A percentile compares a stretch with the other conserved stretches of the same genome.
These are phyloP conservation scores for Acorus calamus DNA, from an alignment of 106 monocot genomes.

Conservation along the genomic window DNA sequence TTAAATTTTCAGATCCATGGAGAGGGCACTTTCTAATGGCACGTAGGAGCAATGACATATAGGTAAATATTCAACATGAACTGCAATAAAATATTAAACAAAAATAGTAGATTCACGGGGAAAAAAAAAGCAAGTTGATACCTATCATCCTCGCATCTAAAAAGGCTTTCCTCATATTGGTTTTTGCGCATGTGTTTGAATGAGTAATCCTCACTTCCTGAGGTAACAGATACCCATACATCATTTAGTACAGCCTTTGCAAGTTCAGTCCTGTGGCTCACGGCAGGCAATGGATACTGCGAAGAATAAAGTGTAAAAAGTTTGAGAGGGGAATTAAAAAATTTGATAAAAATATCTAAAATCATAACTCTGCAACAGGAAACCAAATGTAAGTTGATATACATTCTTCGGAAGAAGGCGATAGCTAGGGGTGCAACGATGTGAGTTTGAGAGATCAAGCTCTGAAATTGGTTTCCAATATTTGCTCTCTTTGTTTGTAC, in stretches of 20 bases:
- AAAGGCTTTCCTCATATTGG: constrained; percentile 58
- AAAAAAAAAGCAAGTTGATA: constrained; percentile 7
- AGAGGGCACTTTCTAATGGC: too few relatives aligned
- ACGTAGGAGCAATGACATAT: too few relatives aligned
- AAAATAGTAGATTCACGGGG: background rate
- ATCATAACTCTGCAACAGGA: too few relatives aligned
- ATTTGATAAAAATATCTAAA: too few relatives aligned
- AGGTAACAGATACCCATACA: constrained; percentile 53
- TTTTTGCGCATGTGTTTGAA: constrained; percentile 61
- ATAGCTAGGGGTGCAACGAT: constrained; percentile 2
- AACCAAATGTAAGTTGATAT: background rate
- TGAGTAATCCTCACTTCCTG: constrained; percentile 57
- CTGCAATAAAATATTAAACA: background rate
- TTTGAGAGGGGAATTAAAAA: too few relatives aligned
- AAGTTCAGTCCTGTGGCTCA: constrained; percentile 46
- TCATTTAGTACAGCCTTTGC: constrained; percentile 42
- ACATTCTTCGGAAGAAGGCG: constrained; percentile 6
- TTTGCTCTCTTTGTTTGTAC: background rate
- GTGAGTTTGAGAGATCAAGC: constrained; percentile 5
- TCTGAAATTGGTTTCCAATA: constrained; percentile 4
- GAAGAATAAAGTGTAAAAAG: constrained; percentile 2
- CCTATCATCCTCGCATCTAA: constrained; percentile 66
- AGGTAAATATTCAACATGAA: background rate
- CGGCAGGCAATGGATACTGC: constrained; percentile 40
- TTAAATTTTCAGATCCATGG: too few relatives aligned